Conservation (phyloP, 2,329 filamentous ascomycete species). For the Aspergillus jensenii region DNA sequence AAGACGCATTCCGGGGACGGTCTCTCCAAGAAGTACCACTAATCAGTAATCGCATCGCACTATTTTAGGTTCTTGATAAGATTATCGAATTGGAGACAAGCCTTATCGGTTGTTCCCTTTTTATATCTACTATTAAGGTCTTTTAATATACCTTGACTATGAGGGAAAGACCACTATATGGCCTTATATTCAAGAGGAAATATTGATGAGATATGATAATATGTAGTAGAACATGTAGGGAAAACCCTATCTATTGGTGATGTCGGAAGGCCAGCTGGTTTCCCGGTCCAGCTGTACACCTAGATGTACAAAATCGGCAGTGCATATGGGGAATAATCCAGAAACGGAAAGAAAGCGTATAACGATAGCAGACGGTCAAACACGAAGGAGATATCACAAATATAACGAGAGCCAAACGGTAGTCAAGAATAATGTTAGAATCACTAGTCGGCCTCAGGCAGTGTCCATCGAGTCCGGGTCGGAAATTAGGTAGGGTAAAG, state of each 20-base stretch:
- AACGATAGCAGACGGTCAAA: neutral
- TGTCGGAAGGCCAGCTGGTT: neutral
- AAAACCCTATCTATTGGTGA: neutral
- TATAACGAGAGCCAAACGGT: neutral
- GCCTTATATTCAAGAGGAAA: neutral
- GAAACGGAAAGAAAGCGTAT: neutral
- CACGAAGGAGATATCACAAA: neutral
- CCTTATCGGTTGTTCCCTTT: neutral
- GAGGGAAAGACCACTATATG: neutral
- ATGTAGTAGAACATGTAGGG: neutral
- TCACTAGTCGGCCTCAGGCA: neutral
- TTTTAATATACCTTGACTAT: neutral
- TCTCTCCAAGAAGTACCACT: neutral
- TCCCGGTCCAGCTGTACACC: neutral
- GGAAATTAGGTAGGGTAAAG: neutral
- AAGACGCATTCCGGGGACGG: constrained; percentile 7
- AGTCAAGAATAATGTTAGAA: neutral
- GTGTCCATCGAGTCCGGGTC: neutral
- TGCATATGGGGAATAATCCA: constrained; percentile 4
- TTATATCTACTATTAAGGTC: neutral
- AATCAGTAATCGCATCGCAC: neutral
- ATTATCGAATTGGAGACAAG: neutral
- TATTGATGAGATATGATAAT: neutral
- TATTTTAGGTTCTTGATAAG: neutral
- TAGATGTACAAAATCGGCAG: neutral